Evolutionary conservation across 2,329 filamentous ascomycete species (phyloP), one percentile per base, ranked within the genome.

Genomic region (Paraconiothyrium brasiliense): DNA sequence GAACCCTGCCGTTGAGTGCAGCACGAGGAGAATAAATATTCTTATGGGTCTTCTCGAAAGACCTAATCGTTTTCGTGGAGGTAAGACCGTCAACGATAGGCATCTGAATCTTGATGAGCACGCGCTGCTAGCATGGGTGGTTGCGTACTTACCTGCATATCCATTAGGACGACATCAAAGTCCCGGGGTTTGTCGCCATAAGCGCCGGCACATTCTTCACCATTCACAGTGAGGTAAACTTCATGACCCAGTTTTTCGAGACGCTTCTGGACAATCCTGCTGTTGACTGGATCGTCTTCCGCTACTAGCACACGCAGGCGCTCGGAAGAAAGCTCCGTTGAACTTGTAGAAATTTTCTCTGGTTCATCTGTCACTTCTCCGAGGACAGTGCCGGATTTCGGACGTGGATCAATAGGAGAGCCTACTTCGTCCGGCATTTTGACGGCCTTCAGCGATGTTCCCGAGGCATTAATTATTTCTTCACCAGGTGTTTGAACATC

Each of bases 251-350:
- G 79, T 71, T 91, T 93, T 72, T 95, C 90, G 3, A 97, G 78
- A 13, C 93, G 83, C 71, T 96, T 96, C 70, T 88, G 87, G 44
- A 97, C 81, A 46, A 97, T 92, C 61, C 89, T 90, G 78, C 92
- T 92, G 69, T 97, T 97, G 68, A 96, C 89, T 0, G 92, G 92
- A 69, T 97, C 93, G 67, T 97, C 93, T 72, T 97, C 93, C 0
- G 93, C 93, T 39, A 97, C 87, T 24, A 97, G 82, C 2, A 96
- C 87, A 20, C 85, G 84, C 66, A 93, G 81, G 41, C 85, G 78
- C 2, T 83, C 77, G 0, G 80, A 67, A n/a, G 70, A 66, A 7
- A 69, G 44, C 7, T 65, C 57, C 32, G 68, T 64, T 16, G 70
- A 49, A n/a, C 44, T 44, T 3, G 65, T 39, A 13, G 57, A 30